A percentile compares a stretch with the other conserved stretches of the same genome.
Conservation (phyloP, 306 rosid species). For the Sechiopsis laciniata region DNA sequence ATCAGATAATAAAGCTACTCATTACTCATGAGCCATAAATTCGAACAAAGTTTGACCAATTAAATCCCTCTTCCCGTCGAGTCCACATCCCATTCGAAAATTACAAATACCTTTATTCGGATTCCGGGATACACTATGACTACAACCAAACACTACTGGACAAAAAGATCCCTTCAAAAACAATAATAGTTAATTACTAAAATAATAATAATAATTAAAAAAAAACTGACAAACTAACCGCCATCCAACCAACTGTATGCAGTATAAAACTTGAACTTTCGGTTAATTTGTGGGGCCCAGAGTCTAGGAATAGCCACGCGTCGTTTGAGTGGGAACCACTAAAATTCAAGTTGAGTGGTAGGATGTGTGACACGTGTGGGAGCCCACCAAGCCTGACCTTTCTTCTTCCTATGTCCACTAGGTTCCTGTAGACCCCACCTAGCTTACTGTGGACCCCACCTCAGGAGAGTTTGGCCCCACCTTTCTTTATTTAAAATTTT, state of each 20-base stretch:
- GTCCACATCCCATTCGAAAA: background rate
- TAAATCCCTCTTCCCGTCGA: background rate
- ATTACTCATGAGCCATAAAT: background rate
- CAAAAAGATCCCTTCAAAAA: background rate
- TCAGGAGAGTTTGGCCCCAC: background rate
- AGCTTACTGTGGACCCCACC: background rate
- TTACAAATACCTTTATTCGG: background rate
- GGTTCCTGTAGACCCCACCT: background rate
- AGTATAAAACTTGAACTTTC: background rate
- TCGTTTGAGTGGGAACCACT: background rate
- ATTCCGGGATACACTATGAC: conserved; percentile 6
- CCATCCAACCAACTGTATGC: background rate
- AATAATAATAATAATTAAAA: background rate
- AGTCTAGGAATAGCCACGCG: background rate
- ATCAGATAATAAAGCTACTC: background rate
- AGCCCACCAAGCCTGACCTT: conserved; percentile 11
- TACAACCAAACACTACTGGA: conserved; percentile 8
- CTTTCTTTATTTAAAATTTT: background rate
- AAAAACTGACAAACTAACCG: background rate
- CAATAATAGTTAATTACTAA: background rate
- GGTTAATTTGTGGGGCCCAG: background rate
- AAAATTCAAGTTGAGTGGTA: background rate
- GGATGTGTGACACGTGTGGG: conserved; percentile 18
- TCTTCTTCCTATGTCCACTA: conserved; percentile 8
- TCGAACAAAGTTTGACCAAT: conserved; percentile 13